Evolutionary conservation across 2,329 filamentous ascomycete species (phyloP).

Genomic region (Ampelomyces quisqualis): DNA sequence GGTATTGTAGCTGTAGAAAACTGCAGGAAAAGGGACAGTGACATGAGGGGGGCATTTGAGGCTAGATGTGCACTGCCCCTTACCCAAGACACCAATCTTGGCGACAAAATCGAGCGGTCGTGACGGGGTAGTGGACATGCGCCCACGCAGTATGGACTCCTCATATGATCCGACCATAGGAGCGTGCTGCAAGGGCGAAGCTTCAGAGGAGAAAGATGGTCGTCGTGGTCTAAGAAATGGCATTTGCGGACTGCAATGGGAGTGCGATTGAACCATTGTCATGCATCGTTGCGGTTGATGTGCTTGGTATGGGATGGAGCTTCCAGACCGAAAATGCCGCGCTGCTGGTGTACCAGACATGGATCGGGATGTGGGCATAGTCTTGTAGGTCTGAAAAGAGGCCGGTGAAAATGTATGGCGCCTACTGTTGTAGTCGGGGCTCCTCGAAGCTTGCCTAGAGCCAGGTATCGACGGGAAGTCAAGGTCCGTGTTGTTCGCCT

Average conservation of each 20-base stretch:
- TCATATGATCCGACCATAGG: constrained; percentile 98
- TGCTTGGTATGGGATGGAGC: constrained; percentile 67
- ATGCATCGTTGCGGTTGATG: constrained; percentile 77
- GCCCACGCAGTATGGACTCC: constrained; percentile 88
- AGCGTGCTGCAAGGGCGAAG: constrained; percentile 78
- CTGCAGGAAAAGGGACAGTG: constrained; percentile 85
- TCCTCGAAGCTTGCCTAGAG: constrained; percentile 42
- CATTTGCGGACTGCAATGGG: constrained; percentile 47
- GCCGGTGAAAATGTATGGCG: constrained; percentile 72
- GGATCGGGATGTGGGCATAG: constrained; percentile 43
- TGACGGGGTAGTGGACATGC: constrained; percentile 96
- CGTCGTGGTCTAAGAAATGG: constrained; percentile 57
- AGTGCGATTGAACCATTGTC: constrained; percentile 52
- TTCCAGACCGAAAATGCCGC: constrained; percentile 57
- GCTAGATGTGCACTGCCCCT: constrained; percentile 82
- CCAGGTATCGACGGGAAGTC: constrained; percentile 57
- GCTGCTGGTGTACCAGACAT: constrained; percentile 34
- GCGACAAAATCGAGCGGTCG: constrained; percentile 90
- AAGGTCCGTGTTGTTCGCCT: constrained; percentile 78
- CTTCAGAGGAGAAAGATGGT: constrained; percentile 72
- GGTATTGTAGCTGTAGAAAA: constrained; percentile 89
- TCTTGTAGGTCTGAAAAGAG: constrained; percentile 54
- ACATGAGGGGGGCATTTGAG: constrained; percentile 87
- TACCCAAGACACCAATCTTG: constrained; percentile 89
- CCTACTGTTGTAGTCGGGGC: constrained; percentile 55